Base-by-base conservation (phyloP, 2,329 filamentous ascomycete species). In the Lachnellula suecica region DNA sequence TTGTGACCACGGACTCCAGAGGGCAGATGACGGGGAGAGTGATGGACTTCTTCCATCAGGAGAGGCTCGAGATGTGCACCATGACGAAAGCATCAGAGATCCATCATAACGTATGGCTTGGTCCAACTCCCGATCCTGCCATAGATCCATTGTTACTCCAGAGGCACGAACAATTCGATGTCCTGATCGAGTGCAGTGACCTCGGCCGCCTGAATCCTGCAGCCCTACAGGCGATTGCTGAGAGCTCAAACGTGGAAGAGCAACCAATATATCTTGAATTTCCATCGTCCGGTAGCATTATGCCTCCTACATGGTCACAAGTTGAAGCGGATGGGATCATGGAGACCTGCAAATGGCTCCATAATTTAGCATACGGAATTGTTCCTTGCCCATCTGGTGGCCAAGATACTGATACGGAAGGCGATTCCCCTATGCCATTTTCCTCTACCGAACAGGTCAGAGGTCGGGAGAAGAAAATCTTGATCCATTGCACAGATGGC, bases 71-170 rank as follows among this genome's bases (percentile, higher is more conserved):
- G 72, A 97, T 99, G 93, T 91, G 89, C 69, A 80, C 80, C 53
- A 97, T 97, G 93, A 92, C 93, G 10, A 84, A 84, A 63, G 87
- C 92, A 3, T 91, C 91, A 0, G 89, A 96, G 69, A 96, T 97
- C 57, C 85, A 89, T 48, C 79, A 82, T 59, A 97, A 97, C 66
- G 90, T 97, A 23, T 97, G 87, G 81, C 77, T 97, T 54, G 94
- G 94, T 0, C 89, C 91, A 2, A 94, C 91, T 0, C 91, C 91
- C 1, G 89, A 95, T 59, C 74, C 78, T 1, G 75, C 78, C 63
- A 61, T 74, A 20, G 68, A 74, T 60, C 68, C 59, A 68, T 59
- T 52, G 54, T 63, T 56, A 55, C 66, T 62, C 37, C 71, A 74
- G 1, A 78, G 83, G 23, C 80, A 85, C 50, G 71, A 75, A 2